phyloP scores from a whole-genome alignment of 192 early-diverging fungal genomes.

The Dissophora ornata region DNA sequence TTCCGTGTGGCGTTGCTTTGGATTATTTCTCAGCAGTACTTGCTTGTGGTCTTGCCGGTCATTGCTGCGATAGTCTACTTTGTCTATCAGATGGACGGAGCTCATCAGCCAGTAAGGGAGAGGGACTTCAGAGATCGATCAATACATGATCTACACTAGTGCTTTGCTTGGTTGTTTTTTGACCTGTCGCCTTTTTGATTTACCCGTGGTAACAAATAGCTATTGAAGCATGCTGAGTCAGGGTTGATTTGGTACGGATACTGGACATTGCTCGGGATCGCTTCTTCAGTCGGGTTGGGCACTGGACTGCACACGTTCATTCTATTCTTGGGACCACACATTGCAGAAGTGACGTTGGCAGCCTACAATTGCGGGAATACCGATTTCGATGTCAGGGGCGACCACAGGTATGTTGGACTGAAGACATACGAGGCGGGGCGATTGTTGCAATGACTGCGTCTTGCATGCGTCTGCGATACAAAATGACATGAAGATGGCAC shows the following conservation, averaged over 20 bases:
- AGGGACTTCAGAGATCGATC: background rate
- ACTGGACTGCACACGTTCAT: slow-evolving; percentile 96
- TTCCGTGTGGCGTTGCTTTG: slow-evolving; percentile 46
- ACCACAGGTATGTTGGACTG: slow-evolving; percentile 60
- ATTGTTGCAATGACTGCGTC: too few species aligned
- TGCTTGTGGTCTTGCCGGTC: slow-evolving; percentile 37
- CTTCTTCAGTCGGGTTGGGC: slow-evolving; percentile 92
- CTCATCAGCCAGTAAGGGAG: slow-evolving; percentile 62
- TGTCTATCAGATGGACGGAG: slow-evolving; percentile 64
- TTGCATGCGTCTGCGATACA: too few species aligned
- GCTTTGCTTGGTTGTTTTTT: background rate
- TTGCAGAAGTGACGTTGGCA: slow-evolving; percentile 89
- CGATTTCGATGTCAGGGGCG: slow-evolving; percentile 78
- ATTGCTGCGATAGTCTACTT: slow-evolving; percentile 36
- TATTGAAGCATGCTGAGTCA: slow-evolving; percentile 62
- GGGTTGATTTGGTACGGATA: slow-evolving; percentile 85
- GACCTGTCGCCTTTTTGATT: too few species aligned
- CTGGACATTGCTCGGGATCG: slow-evolving; percentile 87
- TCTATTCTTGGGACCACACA: slow-evolving; percentile 91
- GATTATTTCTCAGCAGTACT: slow-evolving; percentile 50
- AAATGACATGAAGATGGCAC: too few species aligned
- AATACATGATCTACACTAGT: too few species aligned
- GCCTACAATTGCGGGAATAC: slow-evolving; percentile 85
- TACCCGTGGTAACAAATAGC: slow-evolving; percentile 16
- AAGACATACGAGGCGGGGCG: too few species aligned